Base-by-base conservation (phyloP, 306 rosid genomes). In the Spatholobus suberectus region DNA sequence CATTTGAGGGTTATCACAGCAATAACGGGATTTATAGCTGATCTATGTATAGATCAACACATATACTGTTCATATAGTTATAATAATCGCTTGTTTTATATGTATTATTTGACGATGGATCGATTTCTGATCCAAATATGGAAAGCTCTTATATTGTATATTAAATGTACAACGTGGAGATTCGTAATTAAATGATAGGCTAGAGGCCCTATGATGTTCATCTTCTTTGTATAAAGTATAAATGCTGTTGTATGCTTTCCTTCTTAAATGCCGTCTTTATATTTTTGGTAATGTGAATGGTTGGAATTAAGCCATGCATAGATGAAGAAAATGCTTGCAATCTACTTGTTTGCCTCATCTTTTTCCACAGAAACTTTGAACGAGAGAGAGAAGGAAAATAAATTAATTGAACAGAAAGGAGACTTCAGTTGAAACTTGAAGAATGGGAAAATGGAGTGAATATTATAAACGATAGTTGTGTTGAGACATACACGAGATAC, bases 391-490 rank as follows among this genome's bases (percentile, higher is more conserved):
- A 46, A 23, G 21, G 20, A 73, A 83, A 78, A 59, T 35, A 62
- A 59, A 37, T 58, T 46, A 66, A 80, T 59, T 62, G n/a, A 57
- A 20, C 17, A 52, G 6, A 82, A 68, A 55, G 65, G 34, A 8
- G 43, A 85, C 74, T 17, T 84, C 4, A 18, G 67, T 85, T 68
- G 85, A 85, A 75, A 75, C 85, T 75, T 85, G 59, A 57, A 66
- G 78, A 81, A 82, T 34, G 61, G 58, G 70, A 8, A 81, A 78
- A 76, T 13, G 27, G 49, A 55, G 71, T 49, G 35, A 82, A 78
- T 70, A 86, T 78, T 29, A 32, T 75, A 78, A 78, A 68, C 0
- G 61, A 68, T n/a, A n/a, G n/a, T n/a, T n/a, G n/a, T n/a, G n/a
- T n/a, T n/a, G n/a, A n/a, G n/a, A n/a, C n/a, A n/a, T n/a, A n/a